These are phyloP conservation scores for Spathaspora hagerdaliae DNA, from an alignment of 805 yeast species.

Conservation along the genomic window DNA sequence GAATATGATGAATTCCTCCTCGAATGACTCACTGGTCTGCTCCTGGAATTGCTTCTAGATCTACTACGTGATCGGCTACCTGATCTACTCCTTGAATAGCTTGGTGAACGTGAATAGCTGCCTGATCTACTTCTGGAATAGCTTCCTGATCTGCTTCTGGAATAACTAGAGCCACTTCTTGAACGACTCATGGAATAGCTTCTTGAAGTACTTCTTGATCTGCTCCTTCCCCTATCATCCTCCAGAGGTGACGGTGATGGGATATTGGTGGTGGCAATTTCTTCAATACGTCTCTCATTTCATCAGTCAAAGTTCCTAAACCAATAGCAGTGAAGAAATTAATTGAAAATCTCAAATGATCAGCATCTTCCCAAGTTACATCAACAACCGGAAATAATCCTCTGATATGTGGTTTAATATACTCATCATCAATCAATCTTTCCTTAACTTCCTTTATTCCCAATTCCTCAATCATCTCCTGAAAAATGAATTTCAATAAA, in stretches of 20 bases:
- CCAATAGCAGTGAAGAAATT: conserved; percentile 94
- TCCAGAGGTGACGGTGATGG: conserved; percentile 17
- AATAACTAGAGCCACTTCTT: conserved; percentile 13
- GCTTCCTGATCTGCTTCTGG: conserved; percentile 10
- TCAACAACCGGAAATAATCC: conserved; percentile 62
- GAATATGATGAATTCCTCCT: neutral
- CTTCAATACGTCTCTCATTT: conserved; percentile 59
- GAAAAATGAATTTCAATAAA: conserved; percentile 74
- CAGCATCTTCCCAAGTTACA: conserved; percentile 32
- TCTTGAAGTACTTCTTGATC: conserved; percentile 6
- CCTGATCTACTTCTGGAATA: conserved; percentile 11
- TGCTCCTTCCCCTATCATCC: conserved; percentile 11
- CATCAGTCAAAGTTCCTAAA: conserved; percentile 76
- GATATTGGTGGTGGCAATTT: conserved; percentile 21
- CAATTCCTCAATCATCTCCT: conserved; percentile 72
- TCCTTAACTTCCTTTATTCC: conserved; percentile 52
- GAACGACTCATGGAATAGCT: conserved; percentile 11
- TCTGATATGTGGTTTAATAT: conserved; percentile 41
- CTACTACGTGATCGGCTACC: conserved; percentile 8
- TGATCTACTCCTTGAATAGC: conserved; percentile 9
- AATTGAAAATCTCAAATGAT: conserved; percentile 68
- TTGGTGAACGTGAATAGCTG: conserved; percentile 6
- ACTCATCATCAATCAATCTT: conserved; percentile 48
- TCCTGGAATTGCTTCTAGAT: conserved; percentile 8
- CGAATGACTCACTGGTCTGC: conserved; percentile 10